A percentile compares a stretch with the other conserved stretches of the same genome.
These are phyloP conservation scores for Biscutella laevigata DNA, from an alignment of 441 rosid genomes.

Conservation along the genomic window DNA sequence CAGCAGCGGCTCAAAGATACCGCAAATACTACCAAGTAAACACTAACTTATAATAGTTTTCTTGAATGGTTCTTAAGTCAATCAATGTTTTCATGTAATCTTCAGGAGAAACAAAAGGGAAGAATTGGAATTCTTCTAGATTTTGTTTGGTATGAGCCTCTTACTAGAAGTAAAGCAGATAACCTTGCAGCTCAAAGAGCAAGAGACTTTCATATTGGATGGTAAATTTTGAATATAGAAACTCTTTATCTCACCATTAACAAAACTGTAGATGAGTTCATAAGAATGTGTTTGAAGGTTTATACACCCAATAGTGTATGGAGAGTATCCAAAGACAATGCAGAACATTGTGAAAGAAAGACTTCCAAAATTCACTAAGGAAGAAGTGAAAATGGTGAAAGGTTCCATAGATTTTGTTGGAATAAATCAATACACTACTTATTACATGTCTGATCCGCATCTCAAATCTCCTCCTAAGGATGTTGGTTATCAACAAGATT, in stretches of 20 bases:
- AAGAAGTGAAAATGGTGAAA: slow-evolving; percentile 73
- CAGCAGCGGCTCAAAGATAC: slow-evolving; percentile 68
- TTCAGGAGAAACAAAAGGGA: slow-evolving; percentile 72
- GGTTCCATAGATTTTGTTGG: slow-evolving; percentile 88
- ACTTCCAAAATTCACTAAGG: slow-evolving; percentile 66
- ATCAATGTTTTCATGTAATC: neutral
- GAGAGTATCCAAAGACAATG: slow-evolving; percentile 83
- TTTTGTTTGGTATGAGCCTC: slow-evolving; percentile 95
- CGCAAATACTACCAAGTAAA: slow-evolving; percentile 65
- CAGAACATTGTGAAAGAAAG: slow-evolving; percentile 58
- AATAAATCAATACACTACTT: slow-evolving; percentile 82
- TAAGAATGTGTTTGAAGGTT: slow-evolving; percentile 38
- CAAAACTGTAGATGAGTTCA: neutral
- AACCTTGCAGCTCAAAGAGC: slow-evolving; percentile 88
- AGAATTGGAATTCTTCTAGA: slow-evolving; percentile 79
- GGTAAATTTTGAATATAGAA: slow-evolving; percentile 34
- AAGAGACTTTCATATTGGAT: slow-evolving; percentile 89
- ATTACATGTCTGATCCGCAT: slow-evolving; percentile 52
- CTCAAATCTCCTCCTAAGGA: slow-evolving; percentile 34
- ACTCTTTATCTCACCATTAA: neutral
- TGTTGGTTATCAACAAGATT: slow-evolving; percentile 73
- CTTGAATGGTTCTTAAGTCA: neutral
- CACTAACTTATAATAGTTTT: neutral
- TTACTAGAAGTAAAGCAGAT: slow-evolving; percentile 76
- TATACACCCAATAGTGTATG: slow-evolving; percentile 80